These are phyloP conservation scores for Chlorella sp. DNA, from an alignment of 139 green algal genomes.

Conservation along the genomic window DNA sequence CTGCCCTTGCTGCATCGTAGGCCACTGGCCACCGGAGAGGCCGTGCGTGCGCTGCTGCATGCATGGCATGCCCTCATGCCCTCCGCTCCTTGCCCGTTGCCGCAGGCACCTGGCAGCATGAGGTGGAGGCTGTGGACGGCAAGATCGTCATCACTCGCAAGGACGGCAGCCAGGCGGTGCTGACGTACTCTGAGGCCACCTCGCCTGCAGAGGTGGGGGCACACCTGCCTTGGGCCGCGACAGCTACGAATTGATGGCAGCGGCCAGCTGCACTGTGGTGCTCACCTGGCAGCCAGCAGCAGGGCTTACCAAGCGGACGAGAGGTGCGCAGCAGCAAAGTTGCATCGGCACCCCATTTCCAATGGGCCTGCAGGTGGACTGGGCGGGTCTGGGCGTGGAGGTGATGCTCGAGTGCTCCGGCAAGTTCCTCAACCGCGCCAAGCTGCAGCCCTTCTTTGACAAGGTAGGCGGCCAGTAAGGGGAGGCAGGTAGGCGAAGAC, in stretches of 20 bases:
- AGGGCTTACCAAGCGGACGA: neutral
- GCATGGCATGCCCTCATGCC: neutral
- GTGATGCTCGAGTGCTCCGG: conserved; percentile 79
- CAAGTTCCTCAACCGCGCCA: conserved; percentile 66
- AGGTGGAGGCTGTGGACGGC: conserved; percentile 53
- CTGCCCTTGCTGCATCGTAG: neutral
- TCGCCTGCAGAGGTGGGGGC: conserved; percentile 33
- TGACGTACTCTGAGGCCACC: conserved; percentile 58
- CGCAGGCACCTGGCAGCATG: conserved; percentile 55
- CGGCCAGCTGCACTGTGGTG: no score
- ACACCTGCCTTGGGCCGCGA: no score
- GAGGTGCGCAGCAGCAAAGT: neutral
- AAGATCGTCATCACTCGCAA: conserved; percentile 58
- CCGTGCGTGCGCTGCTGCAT: neutral
- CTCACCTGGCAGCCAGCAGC: neutral
- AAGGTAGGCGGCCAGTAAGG: conserved; percentile 1
- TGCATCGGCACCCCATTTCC: no score
- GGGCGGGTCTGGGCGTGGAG: conserved; percentile 40
- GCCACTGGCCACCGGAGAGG: neutral
- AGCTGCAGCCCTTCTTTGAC: conserved; percentile 79
- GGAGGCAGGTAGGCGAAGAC: conserved; percentile 36
- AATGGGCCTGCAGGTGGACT: conserved; percentile 38
- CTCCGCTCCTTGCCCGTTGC: neutral
- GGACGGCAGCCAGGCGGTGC: conserved; percentile 33
- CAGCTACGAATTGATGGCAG: no score